Evolutionary conservation across 208 protist species (phyloP), one percentile per base, ranked within the genome.

Genomic region (Trypanosomatidae sp.): DNA sequence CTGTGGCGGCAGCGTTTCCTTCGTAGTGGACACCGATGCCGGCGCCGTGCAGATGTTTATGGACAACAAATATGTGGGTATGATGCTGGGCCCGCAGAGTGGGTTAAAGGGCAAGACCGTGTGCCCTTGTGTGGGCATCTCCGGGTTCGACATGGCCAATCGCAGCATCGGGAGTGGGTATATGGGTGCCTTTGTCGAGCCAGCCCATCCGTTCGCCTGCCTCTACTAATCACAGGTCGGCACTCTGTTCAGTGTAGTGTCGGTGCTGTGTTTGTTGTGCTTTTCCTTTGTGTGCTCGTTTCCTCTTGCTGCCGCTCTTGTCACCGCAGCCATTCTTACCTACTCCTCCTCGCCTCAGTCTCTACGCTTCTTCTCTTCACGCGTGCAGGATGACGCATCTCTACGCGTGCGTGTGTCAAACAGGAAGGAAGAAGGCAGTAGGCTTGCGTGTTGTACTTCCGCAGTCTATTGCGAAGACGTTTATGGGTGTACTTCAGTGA

Each of bases 11-110:
- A 66, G 87, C 28, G 82, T 91, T 66, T 84, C 83, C 12, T 97
- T 95, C 71, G 78, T 95, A 47, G 87, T 95, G n/a, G 85, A 97
- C 79, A 97, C 88, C 22, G 69, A 96, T 69, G 73, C 76, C 22
- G 93, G 93, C 33, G 76, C 86, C 9, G 87, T 95, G 64, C 89
- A 94, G 75, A 74, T 97, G 25, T 97, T 91, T 66, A 83, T 95
- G 28, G 85, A 95, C 72, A 76, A 80, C 68, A 80, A 87, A 66
- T 97, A 95, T 74, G 79, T 79, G 13, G 93, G 93, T 41, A 68
- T 94, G 62, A 76, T 94, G 46, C 86, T 94, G 62, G 88, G 94
- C 39, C 68, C 55, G 47, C 60, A 62, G 39, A 66, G 77, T 30
- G 81, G 74, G 1, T 64, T 97, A 30, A 88, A 86, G 66, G 90